phyloP scores from a whole-genome alignment of 2,329 filamentous ascomycete genomes.

The Xylariaceae sp. region DNA sequence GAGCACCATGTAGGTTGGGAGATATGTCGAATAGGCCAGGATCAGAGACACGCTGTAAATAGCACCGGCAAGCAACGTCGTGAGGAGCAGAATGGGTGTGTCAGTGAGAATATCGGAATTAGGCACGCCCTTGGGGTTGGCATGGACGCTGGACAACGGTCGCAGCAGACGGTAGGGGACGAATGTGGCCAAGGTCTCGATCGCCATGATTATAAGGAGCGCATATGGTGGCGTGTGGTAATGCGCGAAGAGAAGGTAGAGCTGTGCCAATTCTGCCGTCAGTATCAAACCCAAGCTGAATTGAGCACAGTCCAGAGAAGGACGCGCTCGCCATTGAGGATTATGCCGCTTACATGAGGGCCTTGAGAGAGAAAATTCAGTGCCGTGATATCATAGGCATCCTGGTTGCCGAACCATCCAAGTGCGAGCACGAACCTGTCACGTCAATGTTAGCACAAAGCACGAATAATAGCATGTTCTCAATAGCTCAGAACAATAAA shows the following conservation, averaged over 20 bases:
- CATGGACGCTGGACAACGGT: slow-evolving; percentile 59
- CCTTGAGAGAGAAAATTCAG: slow-evolving; percentile 67
- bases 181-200: slow-evolving; percentile 64
- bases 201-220: slow-evolving; percentile 54
- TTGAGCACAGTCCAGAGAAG: not conserved
- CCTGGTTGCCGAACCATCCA: slow-evolving; percentile 69
- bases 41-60: slow-evolving; percentile 74
- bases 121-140: slow-evolving; percentile 46
- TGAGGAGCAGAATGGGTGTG: slow-evolving; percentile 56
- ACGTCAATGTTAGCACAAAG: slow-evolving; percentile 39
- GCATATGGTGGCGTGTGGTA: slow-evolving; percentile 63
- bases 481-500: not conserved
- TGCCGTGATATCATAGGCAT: slow-evolving; percentile 64
- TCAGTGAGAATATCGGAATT: slow-evolving; percentile 64
- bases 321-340: slow-evolving; percentile 1
- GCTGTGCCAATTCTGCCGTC: slow-evolving; percentile 36
- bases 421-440: slow-evolving; percentile 63
- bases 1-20: slow-evolving; percentile 66
- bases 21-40: slow-evolving; percentile 60
- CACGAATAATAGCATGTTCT: not conserved
- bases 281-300: not conserved
- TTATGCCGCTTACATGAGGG: slow-evolving; percentile 53
- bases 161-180: slow-evolving; percentile 73
- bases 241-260: slow-evolving; percentile 72
- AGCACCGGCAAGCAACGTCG: slow-evolving; percentile 60